Base-by-base conservation (phyloP, 129 eudicot species). In the Escallonia herrerae region DNA sequence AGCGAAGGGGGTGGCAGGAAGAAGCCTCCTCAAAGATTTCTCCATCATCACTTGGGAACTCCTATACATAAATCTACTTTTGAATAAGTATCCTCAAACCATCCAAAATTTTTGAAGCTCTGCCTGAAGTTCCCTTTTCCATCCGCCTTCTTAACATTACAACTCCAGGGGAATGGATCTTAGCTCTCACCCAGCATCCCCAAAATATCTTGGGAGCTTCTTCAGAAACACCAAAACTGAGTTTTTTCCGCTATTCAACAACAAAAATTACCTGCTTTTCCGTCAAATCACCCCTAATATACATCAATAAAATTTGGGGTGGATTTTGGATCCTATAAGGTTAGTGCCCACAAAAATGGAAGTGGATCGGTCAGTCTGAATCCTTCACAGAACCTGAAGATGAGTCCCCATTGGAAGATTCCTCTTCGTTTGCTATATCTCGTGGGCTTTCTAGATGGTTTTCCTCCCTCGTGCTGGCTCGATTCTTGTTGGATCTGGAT, bases 351-450 rank as follows among this genome's bases (percentile, higher is more conserved):
- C 78, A 62, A 74, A 78, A 72, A 61, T 22, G 72, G 67, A 60
- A 66, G 74, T 69, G 74, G 70, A 75, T 44, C 65, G 77, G 79
- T 83, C 90, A 91, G 58, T 91, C 96, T 51, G 84, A 83, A 64
- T 80, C 88, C 82, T 80, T 84, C 42, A 74, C 74, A 46, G 94
- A 85, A 75, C 86, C 86, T 44, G 89, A 74, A 73, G 81, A 82
- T 6, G 88, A 83, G 65, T 85, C 95, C 62, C 83, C 88, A 54
- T 68, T 71, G 56, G 76, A 72, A 79, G 67, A 85, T 58, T 62
- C 85, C 67, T 87, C 98, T 15, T 74, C 90, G 39, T 60, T 79
- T 40, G 65, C 64, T 72, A 74, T 68, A 67, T 80, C 79, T 63
- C 52, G 78, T 46, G 84, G 69, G 63, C 68, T 57, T 65, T 74